Conservation (phyloP, 306 rosid genomes). For the Arachis hypogaea region DNA sequence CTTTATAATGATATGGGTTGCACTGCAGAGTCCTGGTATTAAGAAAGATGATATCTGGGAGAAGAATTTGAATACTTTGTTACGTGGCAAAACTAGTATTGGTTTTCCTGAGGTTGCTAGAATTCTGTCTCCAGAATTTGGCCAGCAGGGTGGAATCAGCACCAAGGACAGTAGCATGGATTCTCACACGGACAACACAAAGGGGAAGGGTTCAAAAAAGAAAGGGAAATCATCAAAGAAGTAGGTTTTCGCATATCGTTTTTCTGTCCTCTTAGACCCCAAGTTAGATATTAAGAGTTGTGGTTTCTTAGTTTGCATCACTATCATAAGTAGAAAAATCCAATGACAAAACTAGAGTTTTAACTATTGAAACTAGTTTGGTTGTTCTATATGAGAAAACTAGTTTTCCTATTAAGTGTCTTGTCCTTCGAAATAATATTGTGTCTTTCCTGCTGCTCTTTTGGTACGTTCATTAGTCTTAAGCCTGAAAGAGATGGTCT, state of each 20-base stretch:
- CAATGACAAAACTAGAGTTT: slow-evolving; percentile 3
- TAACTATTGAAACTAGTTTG: neutral
- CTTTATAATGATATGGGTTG: slow-evolving; percentile 19
- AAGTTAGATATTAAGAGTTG: slow-evolving; percentile 19
- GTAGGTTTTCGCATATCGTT: slow-evolving; percentile 33
- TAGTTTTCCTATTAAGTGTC: slow-evolving; percentile 19
- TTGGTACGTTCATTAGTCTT: neutral
- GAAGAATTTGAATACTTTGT: slow-evolving; percentile 56
- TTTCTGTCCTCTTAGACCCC: slow-evolving; percentile 12
- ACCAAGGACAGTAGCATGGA: slow-evolving; percentile 42
- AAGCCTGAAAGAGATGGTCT: neutral
- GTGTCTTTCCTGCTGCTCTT: neutral
- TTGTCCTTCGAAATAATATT: slow-evolving; percentile 11
- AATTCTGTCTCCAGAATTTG: slow-evolving; percentile 62
- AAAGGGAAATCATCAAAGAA: slow-evolving; percentile 51
- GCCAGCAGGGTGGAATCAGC: slow-evolving; percentile 44
- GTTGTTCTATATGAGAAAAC: neutral
- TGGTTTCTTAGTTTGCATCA: slow-evolving; percentile 20
- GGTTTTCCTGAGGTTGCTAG: slow-evolving; percentile 60
- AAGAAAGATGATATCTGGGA: slow-evolving; percentile 65
- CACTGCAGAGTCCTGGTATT: slow-evolving; percentile 68
- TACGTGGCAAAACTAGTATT: slow-evolving; percentile 57
- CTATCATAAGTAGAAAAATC: slow-evolving; percentile 1
- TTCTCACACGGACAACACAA: slow-evolving; percentile 37
- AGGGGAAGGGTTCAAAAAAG: slow-evolving; percentile 47